Percentiles rank a stretch among this genome's conserved stretches.
These are phyloP conservation scores for Discostella stelligeroides DNA, from an alignment of 108 stramenopile genomes.

Conservation along the genomic window DNA sequence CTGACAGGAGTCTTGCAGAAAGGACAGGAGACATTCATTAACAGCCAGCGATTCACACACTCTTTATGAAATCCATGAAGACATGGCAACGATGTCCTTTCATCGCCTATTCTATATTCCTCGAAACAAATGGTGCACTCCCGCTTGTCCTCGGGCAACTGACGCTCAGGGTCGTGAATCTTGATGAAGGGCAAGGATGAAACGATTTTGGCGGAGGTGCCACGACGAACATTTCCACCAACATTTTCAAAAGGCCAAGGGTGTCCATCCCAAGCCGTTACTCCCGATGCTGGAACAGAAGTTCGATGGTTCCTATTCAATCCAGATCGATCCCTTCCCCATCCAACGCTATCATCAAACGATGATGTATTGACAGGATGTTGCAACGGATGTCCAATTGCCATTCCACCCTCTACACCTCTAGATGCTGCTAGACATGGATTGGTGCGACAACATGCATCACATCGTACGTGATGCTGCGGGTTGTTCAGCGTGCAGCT, in stretches of 20 bases:
- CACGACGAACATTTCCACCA: conserved; percentile 68
- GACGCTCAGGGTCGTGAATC: conserved; percentile 19
- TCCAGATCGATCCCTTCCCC: too few species aligned
- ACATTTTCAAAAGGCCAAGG: conserved; percentile 55
- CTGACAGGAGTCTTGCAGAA: conserved; percentile 61
- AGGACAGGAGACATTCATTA: conserved; percentile 65
- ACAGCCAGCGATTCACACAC: conserved; percentile 84
- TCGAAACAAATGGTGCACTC: conserved; percentile 84
- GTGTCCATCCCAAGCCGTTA: too few species aligned
- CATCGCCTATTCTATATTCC: conserved; percentile 72
- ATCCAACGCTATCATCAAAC: too few species aligned
- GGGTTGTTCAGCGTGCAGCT: too few species aligned
- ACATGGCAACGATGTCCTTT: conserved; percentile 78
- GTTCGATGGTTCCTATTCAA: too few species aligned
- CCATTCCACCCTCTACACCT: too few species aligned
- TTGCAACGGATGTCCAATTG: too few species aligned
- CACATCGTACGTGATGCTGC: too few species aligned
- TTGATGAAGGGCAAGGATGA: conserved; percentile 45
- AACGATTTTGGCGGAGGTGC: conserved; percentile 55
- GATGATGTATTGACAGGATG: too few species aligned
- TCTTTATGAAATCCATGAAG: conserved; percentile 81
- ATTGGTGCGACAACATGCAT: too few species aligned
- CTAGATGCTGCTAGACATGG: too few species aligned
- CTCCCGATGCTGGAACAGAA: too few species aligned
- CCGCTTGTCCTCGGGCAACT: conserved; percentile 58